These are phyloP conservation scores for Sonneratia caseolaris DNA, from an alignment of 345 rosid species.

Conservation along the genomic window DNA sequence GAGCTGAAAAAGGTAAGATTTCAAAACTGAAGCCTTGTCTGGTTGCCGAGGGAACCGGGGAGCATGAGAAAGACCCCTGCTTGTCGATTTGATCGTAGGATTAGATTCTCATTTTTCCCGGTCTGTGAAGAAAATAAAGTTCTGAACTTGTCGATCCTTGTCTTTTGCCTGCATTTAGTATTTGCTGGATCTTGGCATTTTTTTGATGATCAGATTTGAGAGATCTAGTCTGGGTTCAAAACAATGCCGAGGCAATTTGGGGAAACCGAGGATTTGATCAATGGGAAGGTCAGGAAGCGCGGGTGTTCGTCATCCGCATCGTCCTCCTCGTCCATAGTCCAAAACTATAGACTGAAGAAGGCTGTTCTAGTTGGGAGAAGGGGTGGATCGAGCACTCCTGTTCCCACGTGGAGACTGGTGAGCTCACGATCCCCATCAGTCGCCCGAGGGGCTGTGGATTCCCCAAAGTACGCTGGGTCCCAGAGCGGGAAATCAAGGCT, in stretches of 20 bases:
- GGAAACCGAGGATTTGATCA: conserved; percentile 44
- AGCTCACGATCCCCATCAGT: conserved; percentile 57
- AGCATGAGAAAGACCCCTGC: neutral
- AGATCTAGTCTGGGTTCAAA: conserved; percentile 16
- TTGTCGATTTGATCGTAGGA: neutral
- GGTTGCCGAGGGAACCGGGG: neutral
- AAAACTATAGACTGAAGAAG: conserved; percentile 71
- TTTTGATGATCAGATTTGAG: conserved; percentile 7
- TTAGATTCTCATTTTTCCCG: neutral
- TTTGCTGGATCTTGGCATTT: neutral
- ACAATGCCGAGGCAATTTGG: conserved; percentile 63
- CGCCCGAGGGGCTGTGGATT: conserved; percentile 35
- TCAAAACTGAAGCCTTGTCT: neutral
- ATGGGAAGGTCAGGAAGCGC: conserved; percentile 85
- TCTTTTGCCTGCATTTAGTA: neutral
- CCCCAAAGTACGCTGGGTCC: conserved; percentile 47
- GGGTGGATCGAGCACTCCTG: conserved; percentile 83
- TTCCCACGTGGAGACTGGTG: conserved; percentile 80
- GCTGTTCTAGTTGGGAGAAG: conserved; percentile 73
- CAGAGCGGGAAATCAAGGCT: conserved; percentile 26
- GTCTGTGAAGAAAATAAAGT: neutral
- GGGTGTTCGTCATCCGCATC: conserved; percentile 83
- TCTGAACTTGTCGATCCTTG: neutral
- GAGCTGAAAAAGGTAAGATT: neutral
- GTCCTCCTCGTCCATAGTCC: conserved; percentile 68